A percentile compares a stretch with the other conserved stretches of the same genome.
phyloP scores from a whole-genome alignment of 768 basidiomycete genomes.

The Lactarius evosmus region DNA sequence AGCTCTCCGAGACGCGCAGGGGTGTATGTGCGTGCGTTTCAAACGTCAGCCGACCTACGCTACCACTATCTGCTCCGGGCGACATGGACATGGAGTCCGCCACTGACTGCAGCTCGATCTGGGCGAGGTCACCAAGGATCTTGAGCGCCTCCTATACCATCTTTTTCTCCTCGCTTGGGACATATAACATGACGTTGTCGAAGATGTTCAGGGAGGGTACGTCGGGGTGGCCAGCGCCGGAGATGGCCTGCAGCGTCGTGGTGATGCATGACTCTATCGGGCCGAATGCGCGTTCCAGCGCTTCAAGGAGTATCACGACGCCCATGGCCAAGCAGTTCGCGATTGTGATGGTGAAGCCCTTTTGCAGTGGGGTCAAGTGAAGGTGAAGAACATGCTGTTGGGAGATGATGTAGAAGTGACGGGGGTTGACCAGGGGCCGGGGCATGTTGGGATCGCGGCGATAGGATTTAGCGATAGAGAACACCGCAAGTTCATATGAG shows the following conservation, averaged over 20 bases:
- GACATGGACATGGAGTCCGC: too few species aligned
- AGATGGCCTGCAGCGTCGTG: slow-evolving; percentile 97
- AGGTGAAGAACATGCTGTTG: slow-evolving; percentile 71
- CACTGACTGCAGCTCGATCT: too few species aligned
- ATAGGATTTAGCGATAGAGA: slow-evolving; percentile 97
- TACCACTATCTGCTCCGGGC: too few species aligned
- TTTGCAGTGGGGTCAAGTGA: slow-evolving; percentile 66
- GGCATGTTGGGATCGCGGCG: slow-evolving; percentile 87
- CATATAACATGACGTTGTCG: slow-evolving; percentile 95
- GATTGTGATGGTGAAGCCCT: slow-evolving; percentile 95
- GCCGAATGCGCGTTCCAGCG: slow-evolving; percentile 87
- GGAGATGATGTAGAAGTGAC: slow-evolving; percentile 76
- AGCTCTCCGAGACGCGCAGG: slow-evolving; percentile 83
- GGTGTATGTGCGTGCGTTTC: slow-evolving; percentile 79
- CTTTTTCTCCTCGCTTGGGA: slow-evolving; percentile 93
- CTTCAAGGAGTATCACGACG: slow-evolving; percentile 83
- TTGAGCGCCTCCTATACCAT: slow-evolving; percentile 99
- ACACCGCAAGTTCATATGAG: slow-evolving; percentile 82
- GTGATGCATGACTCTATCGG: slow-evolving; percentile 89
- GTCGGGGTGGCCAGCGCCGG: slow-evolving; percentile 94
- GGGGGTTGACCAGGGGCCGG: slow-evolving; percentile 90
- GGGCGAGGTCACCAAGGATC: slow-evolving; percentile 81
- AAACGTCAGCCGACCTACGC: slow-evolving; percentile 55
- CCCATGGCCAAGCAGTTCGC: slow-evolving; percentile 98
- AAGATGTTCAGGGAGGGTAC: slow-evolving; percentile 85